phyloP scores from a whole-genome alignment of 2,329 filamentous ascomycete species.

The Mariannaea sp. region DNA sequence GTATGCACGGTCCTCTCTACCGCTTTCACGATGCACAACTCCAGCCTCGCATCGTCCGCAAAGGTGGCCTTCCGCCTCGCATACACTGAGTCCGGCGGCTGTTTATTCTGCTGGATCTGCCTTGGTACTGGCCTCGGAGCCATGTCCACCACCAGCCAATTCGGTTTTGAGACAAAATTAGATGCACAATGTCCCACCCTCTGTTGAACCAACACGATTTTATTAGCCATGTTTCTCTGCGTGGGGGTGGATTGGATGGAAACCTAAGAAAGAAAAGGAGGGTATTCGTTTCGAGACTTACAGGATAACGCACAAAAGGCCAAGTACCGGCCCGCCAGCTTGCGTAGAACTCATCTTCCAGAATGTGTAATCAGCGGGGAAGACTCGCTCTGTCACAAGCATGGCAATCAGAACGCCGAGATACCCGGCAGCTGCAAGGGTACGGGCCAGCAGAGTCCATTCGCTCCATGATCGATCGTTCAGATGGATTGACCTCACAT shows the following conservation, averaged over 20 bases:
- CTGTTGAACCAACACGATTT: conserved; percentile 15
- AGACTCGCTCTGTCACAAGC: conserved; percentile 43
- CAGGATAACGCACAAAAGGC: conserved; percentile 45
- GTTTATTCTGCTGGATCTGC: conserved; percentile 16
- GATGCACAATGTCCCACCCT: conserved; percentile 33
- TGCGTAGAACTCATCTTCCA: conserved; percentile 42
- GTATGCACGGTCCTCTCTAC: neutral
- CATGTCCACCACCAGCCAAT: conserved; percentile 30
- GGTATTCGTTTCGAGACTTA: conserved; percentile 28
- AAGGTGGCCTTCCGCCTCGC: conserved; percentile 8
- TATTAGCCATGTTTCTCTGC: conserved; percentile 13
- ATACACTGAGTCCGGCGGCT: conserved; percentile 11
- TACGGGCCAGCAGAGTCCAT: conserved; percentile 41
- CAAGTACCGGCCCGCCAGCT: conserved; percentile 42
- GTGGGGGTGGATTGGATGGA: too few relatives aligned
- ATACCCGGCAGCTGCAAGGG: conserved; percentile 41
- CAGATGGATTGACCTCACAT: conserved; percentile 42
- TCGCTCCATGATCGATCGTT: conserved; percentile 39
- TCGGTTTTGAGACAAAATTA: conserved; percentile 29
- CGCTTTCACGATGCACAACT: conserved; percentile 30
- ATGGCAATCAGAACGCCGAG: conserved; percentile 46
- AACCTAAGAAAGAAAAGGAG: neutral
- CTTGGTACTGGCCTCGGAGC: conserved; percentile 29
- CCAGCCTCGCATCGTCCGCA: conserved; percentile 28
- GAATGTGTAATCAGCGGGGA: conserved; percentile 44